Conservation (phyloP, 2,329 filamentous ascomycete genomes). For the Fusarium chaquense region DNA sequence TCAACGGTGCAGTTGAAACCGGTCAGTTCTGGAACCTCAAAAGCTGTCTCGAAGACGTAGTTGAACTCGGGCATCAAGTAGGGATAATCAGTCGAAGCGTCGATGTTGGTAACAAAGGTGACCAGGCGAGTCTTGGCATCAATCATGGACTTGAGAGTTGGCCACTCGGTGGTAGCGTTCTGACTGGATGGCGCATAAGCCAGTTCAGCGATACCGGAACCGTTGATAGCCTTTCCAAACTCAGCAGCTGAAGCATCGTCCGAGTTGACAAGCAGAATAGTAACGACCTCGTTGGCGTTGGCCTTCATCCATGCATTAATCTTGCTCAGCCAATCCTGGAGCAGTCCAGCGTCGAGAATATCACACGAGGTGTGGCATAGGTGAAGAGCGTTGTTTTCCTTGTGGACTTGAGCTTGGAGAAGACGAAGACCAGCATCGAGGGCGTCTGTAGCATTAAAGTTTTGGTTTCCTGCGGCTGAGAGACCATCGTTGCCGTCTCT, state of each 20-base stretch:
- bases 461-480: conserved; percentile 78
- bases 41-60: conserved; percentile 79
- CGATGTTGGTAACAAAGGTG: conserved; percentile 73
- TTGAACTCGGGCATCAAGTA: conserved; percentile 74
- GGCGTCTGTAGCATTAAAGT: conserved; percentile 76
- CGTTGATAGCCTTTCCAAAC: conserved; percentile 66
- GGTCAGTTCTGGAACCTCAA: conserved; percentile 69
- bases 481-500: conserved; percentile 70
- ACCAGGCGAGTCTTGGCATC: conserved; percentile 72
- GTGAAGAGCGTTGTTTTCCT: conserved; percentile 67
- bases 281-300: conserved; percentile 81
- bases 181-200: conserved; percentile 67
- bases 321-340: conserved; percentile 71
- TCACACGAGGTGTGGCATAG: conserved; percentile 78
- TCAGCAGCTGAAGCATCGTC: conserved; percentile 67
- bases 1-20: conserved; percentile 80
- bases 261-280: conserved; percentile 78
- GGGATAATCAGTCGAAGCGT: conserved; percentile 57
- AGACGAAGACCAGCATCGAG: conserved; percentile 78
- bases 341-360: conserved; percentile 75
- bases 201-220: conserved; percentile 70
- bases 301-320: conserved; percentile 77
- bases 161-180: conserved; percentile 67
- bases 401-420: conserved; percentile 78
- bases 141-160: conserved; percentile 78